These are phyloP conservation scores for Schrenkiella parvula DNA, from an alignment of 345 rosid genomes.

Conservation along the genomic window DNA sequence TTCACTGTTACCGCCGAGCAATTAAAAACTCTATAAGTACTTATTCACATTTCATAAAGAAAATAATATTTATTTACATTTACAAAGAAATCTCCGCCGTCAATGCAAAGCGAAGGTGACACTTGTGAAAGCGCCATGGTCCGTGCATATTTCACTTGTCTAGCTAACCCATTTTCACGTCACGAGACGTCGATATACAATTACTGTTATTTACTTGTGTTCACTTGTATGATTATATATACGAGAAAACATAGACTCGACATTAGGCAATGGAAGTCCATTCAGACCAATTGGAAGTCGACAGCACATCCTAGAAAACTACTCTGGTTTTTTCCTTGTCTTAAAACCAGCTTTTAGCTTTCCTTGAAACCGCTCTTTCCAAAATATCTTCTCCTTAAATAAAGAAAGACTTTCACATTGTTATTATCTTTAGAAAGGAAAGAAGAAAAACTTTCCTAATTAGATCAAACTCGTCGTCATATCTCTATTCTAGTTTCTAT, in stretches of 20 bases:
- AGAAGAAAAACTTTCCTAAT: slow-evolving; percentile 30
- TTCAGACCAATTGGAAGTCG: slow-evolving; percentile 34
- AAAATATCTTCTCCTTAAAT: slow-evolving; percentile 31
- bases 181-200: slow-evolving; percentile 25
- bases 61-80: too few species aligned
- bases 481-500: slow-evolving; percentile 12
- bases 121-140: slow-evolving; percentile 31
- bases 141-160: slow-evolving; percentile 26
- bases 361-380: slow-evolving; percentile 32
- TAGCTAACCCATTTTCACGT: slow-evolving; percentile 1
- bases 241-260: background rate
- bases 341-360: slow-evolving; percentile 16
- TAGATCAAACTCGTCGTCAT: slow-evolving; percentile 20
- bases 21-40: slow-evolving; percentile 6
- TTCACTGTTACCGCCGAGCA: slow-evolving; percentile 27
- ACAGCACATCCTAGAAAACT: slow-evolving; percentile 20
- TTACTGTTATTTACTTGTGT: background rate
- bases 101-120: slow-evolving; percentile 37
- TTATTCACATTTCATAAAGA: too few species aligned
- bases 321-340: slow-evolving; percentile 14
- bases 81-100: slow-evolving; percentile 37
- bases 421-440: background rate
- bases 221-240: background rate
- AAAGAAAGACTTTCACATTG: slow-evolving; percentile 24
- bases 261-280: background rate